phyloP scores from a whole-genome alignment of 768 basidiomycete species.

The Mycena maculata region DNA sequence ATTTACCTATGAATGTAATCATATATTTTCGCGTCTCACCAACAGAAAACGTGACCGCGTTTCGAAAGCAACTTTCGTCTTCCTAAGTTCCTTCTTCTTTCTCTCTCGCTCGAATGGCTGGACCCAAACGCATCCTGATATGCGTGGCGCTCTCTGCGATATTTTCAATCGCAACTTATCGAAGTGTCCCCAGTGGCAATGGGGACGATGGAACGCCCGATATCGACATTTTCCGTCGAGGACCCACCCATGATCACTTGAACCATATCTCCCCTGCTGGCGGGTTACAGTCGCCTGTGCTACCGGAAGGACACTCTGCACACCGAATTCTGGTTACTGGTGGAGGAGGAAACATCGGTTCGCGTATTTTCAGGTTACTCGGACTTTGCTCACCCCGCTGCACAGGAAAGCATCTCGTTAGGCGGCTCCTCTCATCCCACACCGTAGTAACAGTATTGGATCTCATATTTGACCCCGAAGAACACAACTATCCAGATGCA shows the following conservation, averaged over 20 bases:
- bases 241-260: background rate
- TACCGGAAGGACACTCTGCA: background rate
- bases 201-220: background rate
- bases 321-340: conserved; percentile 9
- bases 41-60: no score
- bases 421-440: background rate
- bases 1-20: no score
- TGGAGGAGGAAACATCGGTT: conserved; percentile 12
- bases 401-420: conserved; percentile 8
- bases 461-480: background rate
- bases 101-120: background rate
- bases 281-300: background rate
- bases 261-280: background rate
- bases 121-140: background rate
- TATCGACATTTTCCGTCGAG: background rate
- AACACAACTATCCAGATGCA: background rate
- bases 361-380: background rate
- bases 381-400: background rate
- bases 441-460: conserved; percentile 2
- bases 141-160: background rate
- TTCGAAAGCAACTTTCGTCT: no score
- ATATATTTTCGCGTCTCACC: no score
- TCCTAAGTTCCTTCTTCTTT: no score
- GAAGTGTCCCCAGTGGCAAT: background rate
- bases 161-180: background rate